phyloP scores from a whole-genome alignment of 768 basidiomycete species.

The Podaxis sp. region DNA sequence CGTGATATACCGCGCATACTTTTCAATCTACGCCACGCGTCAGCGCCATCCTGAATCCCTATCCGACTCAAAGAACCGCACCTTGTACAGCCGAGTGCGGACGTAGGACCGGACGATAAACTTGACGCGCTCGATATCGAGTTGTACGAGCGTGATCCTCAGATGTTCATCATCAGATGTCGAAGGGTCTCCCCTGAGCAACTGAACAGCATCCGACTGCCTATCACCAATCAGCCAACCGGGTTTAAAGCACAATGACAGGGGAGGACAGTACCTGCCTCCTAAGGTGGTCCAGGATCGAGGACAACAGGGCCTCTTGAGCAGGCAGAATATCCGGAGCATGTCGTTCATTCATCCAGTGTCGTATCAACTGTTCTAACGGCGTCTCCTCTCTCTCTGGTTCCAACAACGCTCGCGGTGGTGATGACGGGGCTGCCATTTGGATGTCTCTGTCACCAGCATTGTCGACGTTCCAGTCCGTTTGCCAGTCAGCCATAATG shows the following conservation, averaged over 20 bases:
- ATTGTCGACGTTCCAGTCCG: too few species aligned
- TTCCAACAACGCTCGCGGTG: too few species aligned
- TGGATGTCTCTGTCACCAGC: background rate
- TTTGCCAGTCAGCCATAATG: background rate
- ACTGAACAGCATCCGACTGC: constrained; percentile 76
- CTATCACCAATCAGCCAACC: constrained; percentile 12
- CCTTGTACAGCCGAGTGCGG: constrained; percentile 83
- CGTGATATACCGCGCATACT: constrained; percentile 76
- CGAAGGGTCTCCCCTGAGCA: constrained; percentile 72
- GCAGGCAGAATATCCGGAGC: constrained; percentile 76
- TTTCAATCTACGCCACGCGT: constrained; percentile 70
- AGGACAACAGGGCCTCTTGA: constrained; percentile 62
- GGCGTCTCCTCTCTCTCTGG: constrained; percentile 41
- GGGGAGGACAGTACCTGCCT: constrained; percentile 61
- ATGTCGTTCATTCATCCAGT: constrained; percentile 85
- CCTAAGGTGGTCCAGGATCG: constrained; percentile 70
- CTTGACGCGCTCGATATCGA: constrained; percentile 91
- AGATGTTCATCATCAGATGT: constrained; percentile 93
- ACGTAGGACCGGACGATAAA: constrained; percentile 90
- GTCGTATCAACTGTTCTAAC: constrained; percentile 65
- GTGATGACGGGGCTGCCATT: background rate
- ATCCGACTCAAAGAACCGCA: constrained; percentile 22
- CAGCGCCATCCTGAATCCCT: background rate
- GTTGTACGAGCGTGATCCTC: constrained; percentile 88
- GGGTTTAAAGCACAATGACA: background rate